phyloP scores from a whole-genome alignment of 768 basidiomycete species.

The Terana coerulea region DNA sequence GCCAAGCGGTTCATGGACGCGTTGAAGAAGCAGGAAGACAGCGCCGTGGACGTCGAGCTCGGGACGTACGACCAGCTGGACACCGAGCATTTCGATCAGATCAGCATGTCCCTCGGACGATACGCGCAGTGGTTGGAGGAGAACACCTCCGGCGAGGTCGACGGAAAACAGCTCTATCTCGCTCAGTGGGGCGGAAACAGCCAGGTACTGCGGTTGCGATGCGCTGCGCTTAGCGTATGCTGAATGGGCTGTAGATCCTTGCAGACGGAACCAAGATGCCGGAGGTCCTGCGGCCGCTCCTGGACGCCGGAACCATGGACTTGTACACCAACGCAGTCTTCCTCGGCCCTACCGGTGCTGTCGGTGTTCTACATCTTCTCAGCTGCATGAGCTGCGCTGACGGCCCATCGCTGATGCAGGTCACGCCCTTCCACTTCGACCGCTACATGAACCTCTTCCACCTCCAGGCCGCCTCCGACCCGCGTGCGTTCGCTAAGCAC shows the following conservation, averaged over 20 bases:
- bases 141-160: slow-evolving; percentile 2
- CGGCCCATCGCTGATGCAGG: slow-evolving; percentile 4
- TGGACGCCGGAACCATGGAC: slow-evolving; percentile 14
- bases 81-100: slow-evolving; percentile 8
- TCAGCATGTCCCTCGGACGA: slow-evolving; percentile 14
- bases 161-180: slow-evolving; percentile 7
- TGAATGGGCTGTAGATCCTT: no score
- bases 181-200: slow-evolving; percentile 13
- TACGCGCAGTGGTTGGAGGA: slow-evolving; percentile 20
- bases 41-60: slow-evolving; percentile 21
- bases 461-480: slow-evolving; percentile 18
- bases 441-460: slow-evolving; percentile 23
- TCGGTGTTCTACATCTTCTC: slow-evolving; percentile 9
- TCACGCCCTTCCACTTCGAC: slow-evolving; percentile 23
- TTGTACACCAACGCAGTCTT: slow-evolving; percentile 22
- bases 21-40: slow-evolving; percentile 12
- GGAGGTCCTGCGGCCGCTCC: slow-evolving; percentile 11
- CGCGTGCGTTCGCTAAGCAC: slow-evolving; percentile 14
- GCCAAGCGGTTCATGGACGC: slow-evolving; percentile 8
- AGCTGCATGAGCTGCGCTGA: background rate
- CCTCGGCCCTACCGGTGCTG: slow-evolving; percentile 19
- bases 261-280: slow-evolving; percentile 9
- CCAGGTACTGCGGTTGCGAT: background rate
- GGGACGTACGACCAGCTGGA: slow-evolving; percentile 17
- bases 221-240: background rate